These are phyloP conservation scores for Phytophthora citricola DNA, from an alignment of 352 stramenopile genomes.

Conservation along the genomic window DNA sequence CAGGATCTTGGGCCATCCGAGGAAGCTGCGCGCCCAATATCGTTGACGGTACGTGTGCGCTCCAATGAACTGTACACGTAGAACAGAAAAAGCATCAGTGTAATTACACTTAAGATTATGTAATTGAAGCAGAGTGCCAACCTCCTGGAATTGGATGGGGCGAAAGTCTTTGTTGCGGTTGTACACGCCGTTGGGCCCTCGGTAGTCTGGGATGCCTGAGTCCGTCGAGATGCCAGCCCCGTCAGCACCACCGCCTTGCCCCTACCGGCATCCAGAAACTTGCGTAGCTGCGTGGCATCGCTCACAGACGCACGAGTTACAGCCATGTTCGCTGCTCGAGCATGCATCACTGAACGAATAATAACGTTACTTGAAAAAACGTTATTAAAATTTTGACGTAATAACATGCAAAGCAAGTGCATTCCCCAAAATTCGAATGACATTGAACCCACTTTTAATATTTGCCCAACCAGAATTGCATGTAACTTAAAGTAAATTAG, in stretches of 20 bases:
- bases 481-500: no score
- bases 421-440: no score
- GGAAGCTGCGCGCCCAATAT: conserved; percentile 94
- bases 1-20: conserved; percentile 89
- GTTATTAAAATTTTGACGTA: no score
- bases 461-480: no score
- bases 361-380: no score
- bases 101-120: not conserved
- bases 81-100: conserved; percentile 2
- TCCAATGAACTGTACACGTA: conserved; percentile 51
- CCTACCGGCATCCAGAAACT: conserved; percentile 60
- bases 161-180: conserved; percentile 93
- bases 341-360: not conserved
- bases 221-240: conserved; percentile 96
- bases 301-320: conserved; percentile 1
- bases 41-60: conserved; percentile 83
- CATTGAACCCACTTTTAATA: no score
- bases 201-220: conserved; percentile 97
- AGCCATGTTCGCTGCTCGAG: conserved; percentile 18
- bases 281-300: conserved; percentile 49
- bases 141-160: conserved; percentile 97
- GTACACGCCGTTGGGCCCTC: conserved; percentile 95
- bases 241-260: conserved; percentile 87
- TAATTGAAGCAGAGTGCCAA: conserved; percentile 40
- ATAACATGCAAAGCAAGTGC: no score